Base-by-base conservation (phyloP, 2,329 filamentous ascomycete genomes). In the Cadophora luteo-olivacea region DNA sequence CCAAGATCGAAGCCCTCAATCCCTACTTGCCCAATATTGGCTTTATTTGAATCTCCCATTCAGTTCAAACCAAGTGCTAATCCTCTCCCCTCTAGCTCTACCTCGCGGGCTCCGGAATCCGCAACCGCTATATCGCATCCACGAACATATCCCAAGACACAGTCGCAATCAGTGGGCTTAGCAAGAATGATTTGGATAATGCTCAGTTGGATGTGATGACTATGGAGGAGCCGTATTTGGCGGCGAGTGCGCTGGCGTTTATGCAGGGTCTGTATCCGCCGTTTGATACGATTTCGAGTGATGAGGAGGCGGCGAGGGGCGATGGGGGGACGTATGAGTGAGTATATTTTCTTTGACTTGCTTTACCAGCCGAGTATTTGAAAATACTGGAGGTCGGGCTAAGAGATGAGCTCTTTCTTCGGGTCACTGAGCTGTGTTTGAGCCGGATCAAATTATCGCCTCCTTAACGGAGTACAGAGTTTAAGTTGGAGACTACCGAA, bases 191-290 rank as follows among this genome's bases (percentile, higher is more conserved):
- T n/a, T 81, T 88, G 60, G 81, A 87, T 73, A 86, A 85, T 68
- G 73, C 68, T 1, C 82, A 87, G 72, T 73, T 89, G 22, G 75
- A 77, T 38, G 73, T 86, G 41, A 71, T 80, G 38, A 81, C 82
- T 24, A 81, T 76, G 45, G 75, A 79, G 4, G 81, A 84, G 62
- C 77, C 79, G 32, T 84, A 81, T 75, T 76, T 94, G 38, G 86
- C 89, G 63, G 89, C 86, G 69, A 89, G 92, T 2, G 92, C 92
- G 41, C 82, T 87, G 63, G 93, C 90, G 0, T 97, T 97, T 79
- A 81, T 96, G 73, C 94, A 97, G 78, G 93, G 91, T 4, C 83
- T 97, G 4, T 97, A 97, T 76, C 93, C 94, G 2, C 92, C 93
- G 68, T 52, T 79, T 45, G 19, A 72, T 66, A 66, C 70, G 70